These are phyloP conservation scores for Fusarium pseudograminearum DNA, from an alignment of 2,329 filamentous ascomycete genomes.

Conservation along the genomic window DNA sequence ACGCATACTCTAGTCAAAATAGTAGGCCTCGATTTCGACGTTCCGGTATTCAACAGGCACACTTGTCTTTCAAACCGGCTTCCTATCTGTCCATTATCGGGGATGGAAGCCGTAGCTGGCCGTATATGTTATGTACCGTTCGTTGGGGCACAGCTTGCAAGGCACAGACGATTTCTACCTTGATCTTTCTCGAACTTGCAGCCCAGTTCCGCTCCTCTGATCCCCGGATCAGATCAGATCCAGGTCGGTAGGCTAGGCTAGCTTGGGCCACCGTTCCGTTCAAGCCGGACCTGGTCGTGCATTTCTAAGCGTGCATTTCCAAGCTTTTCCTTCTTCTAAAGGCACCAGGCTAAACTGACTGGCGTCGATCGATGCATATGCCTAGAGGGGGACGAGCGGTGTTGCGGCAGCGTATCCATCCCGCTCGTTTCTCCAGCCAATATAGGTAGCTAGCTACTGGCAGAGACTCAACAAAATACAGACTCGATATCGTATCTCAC, in stretches of 20 bases:
- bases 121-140: neutral
- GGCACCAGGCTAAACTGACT: conserved; percentile 7
- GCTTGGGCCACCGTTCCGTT: conserved; percentile 25
- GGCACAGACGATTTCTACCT: conserved; percentile 17
- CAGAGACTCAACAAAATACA: conserved; percentile 25
- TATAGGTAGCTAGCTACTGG: neutral
- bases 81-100: neutral
- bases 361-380: conserved; percentile 32
- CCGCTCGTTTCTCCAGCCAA: neutral
- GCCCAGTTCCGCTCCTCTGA: conserved; percentile 11
- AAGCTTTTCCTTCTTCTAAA: conserved; percentile 23
- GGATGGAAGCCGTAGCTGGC: neutral
- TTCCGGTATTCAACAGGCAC: neutral
- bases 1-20: neutral
- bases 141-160: neutral
- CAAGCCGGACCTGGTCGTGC: conserved; percentile 27
- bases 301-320: conserved; percentile 38
- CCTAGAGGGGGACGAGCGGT: conserved; percentile 7
- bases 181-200: conserved; percentile 7
- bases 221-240: conserved; percentile 16
- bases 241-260: conserved; percentile 12
- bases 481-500: conserved; percentile 11
- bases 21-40: neutral
- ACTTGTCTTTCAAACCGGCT: neutral
- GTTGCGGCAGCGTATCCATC: conserved; percentile 7